Evolutionary conservation across 805 yeast species (phyloP).

Genomic region (Wickerhamiella lipophila): DNA sequence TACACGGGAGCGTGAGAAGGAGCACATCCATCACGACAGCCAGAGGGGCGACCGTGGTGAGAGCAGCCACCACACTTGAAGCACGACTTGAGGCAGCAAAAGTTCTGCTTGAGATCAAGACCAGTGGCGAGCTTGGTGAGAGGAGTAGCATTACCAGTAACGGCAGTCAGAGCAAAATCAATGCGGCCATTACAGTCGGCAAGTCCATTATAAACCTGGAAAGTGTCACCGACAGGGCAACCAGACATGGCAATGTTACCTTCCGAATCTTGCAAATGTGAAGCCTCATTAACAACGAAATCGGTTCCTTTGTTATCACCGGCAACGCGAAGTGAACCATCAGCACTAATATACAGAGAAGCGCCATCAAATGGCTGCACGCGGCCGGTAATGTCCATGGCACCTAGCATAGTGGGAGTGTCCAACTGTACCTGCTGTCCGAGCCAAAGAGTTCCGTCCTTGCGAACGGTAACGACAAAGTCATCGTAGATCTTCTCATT

Average conservation of each 20-base stretch:
- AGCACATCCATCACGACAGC: not conserved
- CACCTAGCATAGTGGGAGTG: conserved; percentile 7
- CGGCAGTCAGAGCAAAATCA: conserved; percentile 7
- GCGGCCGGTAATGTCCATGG: conserved; percentile 9
- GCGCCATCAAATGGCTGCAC: not conserved
- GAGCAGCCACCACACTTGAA: conserved; percentile 9
- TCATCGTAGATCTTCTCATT: conserved; percentile 1
- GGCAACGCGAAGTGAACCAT: not conserved
- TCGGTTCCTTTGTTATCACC: not conserved
- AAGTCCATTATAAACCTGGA: conserved; percentile 4
- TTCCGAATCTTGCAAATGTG: not conserved
- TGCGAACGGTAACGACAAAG: conserved; percentile 8
- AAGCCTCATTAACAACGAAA: not conserved
- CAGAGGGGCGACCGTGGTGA: not conserved
- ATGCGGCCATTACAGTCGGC: conserved; percentile 3
- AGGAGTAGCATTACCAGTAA: not conserved
- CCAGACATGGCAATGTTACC: conserved; percentile 9
- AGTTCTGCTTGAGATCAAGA: conserved; percentile 7
- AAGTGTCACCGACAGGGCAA: conserved; percentile 2
- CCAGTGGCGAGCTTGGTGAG: not conserved
- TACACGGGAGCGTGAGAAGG: conserved; percentile 1
- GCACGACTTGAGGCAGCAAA: conserved; percentile 8
- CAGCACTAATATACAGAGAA: conserved; percentile 1
- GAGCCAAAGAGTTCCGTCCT: conserved; percentile 14
- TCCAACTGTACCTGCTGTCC: conserved; percentile 9